Base-by-base conservation (phyloP, 768 basidiomycete species). In the Pholiota molesta region DNA sequence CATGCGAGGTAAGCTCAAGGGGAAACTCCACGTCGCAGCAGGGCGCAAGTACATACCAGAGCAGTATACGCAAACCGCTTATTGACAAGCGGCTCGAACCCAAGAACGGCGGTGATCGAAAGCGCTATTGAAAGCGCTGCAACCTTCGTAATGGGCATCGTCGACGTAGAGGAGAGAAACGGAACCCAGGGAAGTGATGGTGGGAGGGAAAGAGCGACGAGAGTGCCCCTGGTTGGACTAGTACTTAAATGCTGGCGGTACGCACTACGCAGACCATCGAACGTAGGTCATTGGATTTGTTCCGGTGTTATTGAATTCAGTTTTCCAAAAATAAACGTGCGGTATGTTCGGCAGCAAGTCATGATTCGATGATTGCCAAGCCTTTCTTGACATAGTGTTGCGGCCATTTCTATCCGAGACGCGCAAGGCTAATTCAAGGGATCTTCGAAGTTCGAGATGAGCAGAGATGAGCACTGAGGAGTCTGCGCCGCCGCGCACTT, bases 21-120 rank as follows among this genome's bases (percentile, higher is more conserved):
- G 10, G 10, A 0, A 51, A 29, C 3, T 37, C 10, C 6, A 19
- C 17, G 26, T 47, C 11, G 44, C 0, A 29, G 11, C 26, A 21
- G 9, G 28, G 16, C 28, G 11, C 2, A 9, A 28, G 14, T 0
- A 31, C 59, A 16, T 29, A 75, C 70, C 14, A 76, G 66, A 10
- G 61, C 61, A 9, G 49, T 21, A 57, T 79, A 60, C 9, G 49
- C 17, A n/a, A 52, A 60, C 13, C 52, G 51, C 39, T 60, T 60
- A 33, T 60, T 29, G 1, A 60, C 51, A 9, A 60, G 59, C 3
- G 59, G 59, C 10, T 39, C 52, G 39, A 60, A 60, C 21, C 52
- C 52, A 53, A 58, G 44, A n/a, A 42, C n/a, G n/a, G 42, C 17
- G 10, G 42, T 44, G 42, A 21, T 21, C 21, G 42, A 44, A 44